Conservation (phyloP, 306 rosid species). For the Quercus agrifolia region DNA sequence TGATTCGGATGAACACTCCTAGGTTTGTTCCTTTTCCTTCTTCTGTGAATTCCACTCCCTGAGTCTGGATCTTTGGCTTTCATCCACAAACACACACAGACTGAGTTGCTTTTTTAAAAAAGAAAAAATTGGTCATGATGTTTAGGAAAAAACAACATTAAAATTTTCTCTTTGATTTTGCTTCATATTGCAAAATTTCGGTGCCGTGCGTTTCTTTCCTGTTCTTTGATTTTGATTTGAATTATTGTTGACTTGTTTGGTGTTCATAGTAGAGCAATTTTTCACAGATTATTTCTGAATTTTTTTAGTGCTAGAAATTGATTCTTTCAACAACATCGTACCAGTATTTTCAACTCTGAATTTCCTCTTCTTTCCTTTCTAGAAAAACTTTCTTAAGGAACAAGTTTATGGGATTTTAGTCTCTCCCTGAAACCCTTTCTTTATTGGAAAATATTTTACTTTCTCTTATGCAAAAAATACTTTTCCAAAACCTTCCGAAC, state of each 20-base stretch:
- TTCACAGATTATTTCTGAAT: not conserved
- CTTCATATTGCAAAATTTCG: no score
- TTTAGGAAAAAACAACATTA: no score
- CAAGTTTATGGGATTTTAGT: no score
- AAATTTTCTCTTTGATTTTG: no score
- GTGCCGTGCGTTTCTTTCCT: no score
- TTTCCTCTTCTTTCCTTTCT: slow-evolving; percentile 6
- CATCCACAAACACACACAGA: not conserved
- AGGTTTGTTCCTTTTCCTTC: slow-evolving; percentile 43
- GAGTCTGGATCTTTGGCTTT: not conserved
- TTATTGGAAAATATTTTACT: no score
- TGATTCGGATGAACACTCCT: slow-evolving; percentile 79
- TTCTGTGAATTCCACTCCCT: not conserved
- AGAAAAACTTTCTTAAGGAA: slow-evolving; percentile 12
- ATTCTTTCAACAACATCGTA: not conserved
- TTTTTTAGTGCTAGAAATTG: not conserved
- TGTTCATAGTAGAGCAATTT: not conserved
- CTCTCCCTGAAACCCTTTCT: no score
- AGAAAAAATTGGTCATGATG: no score
- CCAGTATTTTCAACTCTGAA: not conserved
- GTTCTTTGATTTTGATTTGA: not conserved
- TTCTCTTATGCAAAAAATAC: no score
- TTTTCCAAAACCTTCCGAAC: no score
- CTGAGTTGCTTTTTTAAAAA: no score
- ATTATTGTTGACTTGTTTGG: not conserved